Percentiles rank a stretch among this genome's conserved stretches.
These are phyloP conservation scores for Malus fusca DNA, from an alignment of 306 rosid species.

Conservation along the genomic window DNA sequence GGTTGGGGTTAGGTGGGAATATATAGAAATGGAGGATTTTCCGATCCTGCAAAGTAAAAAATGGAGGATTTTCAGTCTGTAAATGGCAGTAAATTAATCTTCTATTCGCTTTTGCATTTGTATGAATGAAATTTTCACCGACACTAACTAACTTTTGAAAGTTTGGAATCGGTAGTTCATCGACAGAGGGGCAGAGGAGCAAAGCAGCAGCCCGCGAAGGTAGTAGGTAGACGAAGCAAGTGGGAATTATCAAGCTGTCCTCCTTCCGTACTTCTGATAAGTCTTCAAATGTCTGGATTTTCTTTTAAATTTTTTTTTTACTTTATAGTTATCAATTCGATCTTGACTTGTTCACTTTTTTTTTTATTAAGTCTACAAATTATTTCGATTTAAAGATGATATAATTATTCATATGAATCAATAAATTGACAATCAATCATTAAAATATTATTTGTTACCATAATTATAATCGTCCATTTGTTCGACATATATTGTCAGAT, in stretches of 20 bases:
- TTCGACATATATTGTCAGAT: too few species aligned
- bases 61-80: not conserved
- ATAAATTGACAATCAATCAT: too few species aligned
- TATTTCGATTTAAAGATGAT: too few species aligned
- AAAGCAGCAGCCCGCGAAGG: not conserved
- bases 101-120: not conserved
- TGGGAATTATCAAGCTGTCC: not conserved
- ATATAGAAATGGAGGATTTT: not conserved
- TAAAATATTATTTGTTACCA: too few species aligned
- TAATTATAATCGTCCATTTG: too few species aligned
- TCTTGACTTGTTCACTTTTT: too few species aligned
- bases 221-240: not conserved
- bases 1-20: constrained; percentile 3
- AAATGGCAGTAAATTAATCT: not conserved
- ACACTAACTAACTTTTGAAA: not conserved
- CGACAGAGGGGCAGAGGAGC: not conserved
- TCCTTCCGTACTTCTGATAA: too few species aligned
- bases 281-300: too few species aligned
- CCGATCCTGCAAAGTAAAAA: not conserved
- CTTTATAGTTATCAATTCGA: too few species aligned
- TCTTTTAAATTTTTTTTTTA: too few species aligned
- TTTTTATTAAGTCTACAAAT: too few species aligned
- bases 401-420: too few species aligned
- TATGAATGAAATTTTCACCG: not conserved
- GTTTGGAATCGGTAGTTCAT: not conserved